Base-by-base conservation (phyloP, 345 rosid species). In the Acer campestre region DNA sequence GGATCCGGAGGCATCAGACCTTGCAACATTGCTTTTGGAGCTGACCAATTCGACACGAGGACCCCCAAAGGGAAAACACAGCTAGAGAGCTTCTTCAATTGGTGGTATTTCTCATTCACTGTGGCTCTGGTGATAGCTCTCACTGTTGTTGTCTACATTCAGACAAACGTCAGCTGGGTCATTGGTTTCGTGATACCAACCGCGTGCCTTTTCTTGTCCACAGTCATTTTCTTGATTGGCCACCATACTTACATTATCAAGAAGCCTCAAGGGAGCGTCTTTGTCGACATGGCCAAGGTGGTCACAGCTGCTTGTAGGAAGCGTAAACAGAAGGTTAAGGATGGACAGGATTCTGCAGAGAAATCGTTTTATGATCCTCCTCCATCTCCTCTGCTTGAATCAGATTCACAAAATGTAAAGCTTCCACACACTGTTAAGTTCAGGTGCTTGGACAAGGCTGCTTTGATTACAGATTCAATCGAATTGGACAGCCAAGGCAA, bases 61-160 rank as follows among this genome's bases (percentile, higher is more conserved):
- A 88, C 90, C 0, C 74, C 80, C 6, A 87, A 85, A 48, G 94
- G 91, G 46, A 80, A 78, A 64, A 64, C 81, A 25, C 86, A 85
- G 25, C 77, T 91, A 3, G 88, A 84, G 68, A 90, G 90, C 75
- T 91, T 90, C 84, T 90, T 87, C 85, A 91, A 87, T 65, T 90
- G 94, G 96, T 91, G 92, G 93, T 91, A 91, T 80, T 85, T 90
- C 78, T 81, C 87, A 10, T 91, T 91, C 76, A 87, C 89, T 4
- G 78, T 86, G 27, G 85, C 92, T 7, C 84, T 88, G 0, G 17
- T 86, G 14, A 46, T 90, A n/a, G 89, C 92, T 40, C 89, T 90
- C 18, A 85, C 91, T 10, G 79, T 1, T 0, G 90, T 91, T 14
- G 88, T 90, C 77, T 91, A 90, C 67, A 67, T 90, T 61, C 94